These are phyloP conservation scores for Flaveria trinervia DNA, from an alignment of 129 eudicot species.

Conservation along the genomic window DNA sequence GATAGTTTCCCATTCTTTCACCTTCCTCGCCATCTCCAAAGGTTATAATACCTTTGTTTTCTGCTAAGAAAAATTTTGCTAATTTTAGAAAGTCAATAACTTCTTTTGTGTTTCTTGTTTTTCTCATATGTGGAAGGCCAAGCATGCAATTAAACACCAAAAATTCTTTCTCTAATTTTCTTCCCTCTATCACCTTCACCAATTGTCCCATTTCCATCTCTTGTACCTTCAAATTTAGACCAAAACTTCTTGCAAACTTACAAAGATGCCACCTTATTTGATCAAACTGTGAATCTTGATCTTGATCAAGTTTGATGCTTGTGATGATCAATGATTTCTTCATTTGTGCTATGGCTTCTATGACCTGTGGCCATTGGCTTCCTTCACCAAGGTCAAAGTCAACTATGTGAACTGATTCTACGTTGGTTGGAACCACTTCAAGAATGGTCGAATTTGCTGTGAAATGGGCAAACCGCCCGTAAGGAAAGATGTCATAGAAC, in stretches of 20 bases:
- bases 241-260: conserved; percentile 38
- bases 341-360: conserved; percentile 46
- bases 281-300: conserved; percentile 35
- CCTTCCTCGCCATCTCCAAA: conserved; percentile 58
- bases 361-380: conserved; percentile 60
- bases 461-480: conserved; percentile 58
- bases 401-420: conserved; percentile 36
- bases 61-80: conserved; percentile 41
- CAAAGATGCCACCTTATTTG: conserved; percentile 49
- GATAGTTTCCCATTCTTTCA: conserved; percentile 16
- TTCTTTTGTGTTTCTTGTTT: conserved; percentile 33
- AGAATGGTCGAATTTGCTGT: conserved; percentile 58
- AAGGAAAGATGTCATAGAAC: conserved; percentile 51
- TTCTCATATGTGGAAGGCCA: conserved; percentile 66
- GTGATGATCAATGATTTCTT: conserved; percentile 41
- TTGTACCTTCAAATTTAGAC: conserved; percentile 45
- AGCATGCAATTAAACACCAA: conserved; percentile 54
- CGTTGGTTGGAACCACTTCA: conserved; percentile 46
- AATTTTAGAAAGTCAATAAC: conserved; percentile 38
- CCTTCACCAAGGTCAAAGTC: conserved; percentile 63
- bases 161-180: conserved; percentile 37
- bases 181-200: not conserved
- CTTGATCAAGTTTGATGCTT: conserved; percentile 42
- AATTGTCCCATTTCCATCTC: conserved; percentile 37
- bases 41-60: conserved; percentile 45